Percentiles rank a stretch among this genome's conserved stretches.
Conservation (phyloP, 2,329 filamentous ascomycete genomes). For the Onygena corvina region DNA sequence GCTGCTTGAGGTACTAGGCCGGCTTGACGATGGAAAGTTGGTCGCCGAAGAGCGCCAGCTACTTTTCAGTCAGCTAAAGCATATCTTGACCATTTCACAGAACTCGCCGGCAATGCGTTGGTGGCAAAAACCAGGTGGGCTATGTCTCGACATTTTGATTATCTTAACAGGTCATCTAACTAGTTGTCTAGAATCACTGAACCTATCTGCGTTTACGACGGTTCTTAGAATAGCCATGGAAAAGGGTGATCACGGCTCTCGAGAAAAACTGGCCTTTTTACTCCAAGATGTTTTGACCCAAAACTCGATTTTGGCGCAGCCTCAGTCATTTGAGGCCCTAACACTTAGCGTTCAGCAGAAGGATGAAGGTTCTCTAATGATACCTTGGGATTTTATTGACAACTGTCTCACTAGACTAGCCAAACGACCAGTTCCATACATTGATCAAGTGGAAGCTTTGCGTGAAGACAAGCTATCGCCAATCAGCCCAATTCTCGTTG, state of each 20-base stretch:
- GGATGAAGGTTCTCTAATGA: constrained; percentile 22
- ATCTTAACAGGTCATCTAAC: constrained; percentile 12
- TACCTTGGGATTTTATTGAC: constrained; percentile 61
- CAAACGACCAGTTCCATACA: constrained; percentile 67
- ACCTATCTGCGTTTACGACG: constrained; percentile 32
- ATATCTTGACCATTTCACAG: constrained; percentile 66
- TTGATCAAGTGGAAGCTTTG: constrained; percentile 40
- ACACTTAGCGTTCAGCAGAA: constrained; percentile 28
- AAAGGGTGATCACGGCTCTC: constrained; percentile 23
- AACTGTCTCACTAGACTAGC: constrained; percentile 68
- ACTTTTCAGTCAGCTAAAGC: constrained; percentile 62
- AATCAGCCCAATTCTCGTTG: constrained; percentile 54
- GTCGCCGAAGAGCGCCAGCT: constrained; percentile 44
- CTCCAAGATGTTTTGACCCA: constrained; percentile 28
- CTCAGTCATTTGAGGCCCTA: constrained; percentile 28
- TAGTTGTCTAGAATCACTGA: constrained; percentile 24
- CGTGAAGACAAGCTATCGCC: constrained; percentile 23
- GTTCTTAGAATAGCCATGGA: constrained; percentile 30
- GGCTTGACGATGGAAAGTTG: constrained; percentile 39
- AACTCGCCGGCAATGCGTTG: constrained; percentile 77
- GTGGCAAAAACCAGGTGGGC: constrained; percentile 59
- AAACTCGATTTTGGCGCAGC: constrained; percentile 27
- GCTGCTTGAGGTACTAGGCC: constrained; percentile 55
- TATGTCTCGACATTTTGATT: not conserved
- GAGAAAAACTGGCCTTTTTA: constrained; percentile 25